Base-by-base conservation (phyloP, 192 early-diverging fungal species). In the Funneliformis geosporum region DNA sequence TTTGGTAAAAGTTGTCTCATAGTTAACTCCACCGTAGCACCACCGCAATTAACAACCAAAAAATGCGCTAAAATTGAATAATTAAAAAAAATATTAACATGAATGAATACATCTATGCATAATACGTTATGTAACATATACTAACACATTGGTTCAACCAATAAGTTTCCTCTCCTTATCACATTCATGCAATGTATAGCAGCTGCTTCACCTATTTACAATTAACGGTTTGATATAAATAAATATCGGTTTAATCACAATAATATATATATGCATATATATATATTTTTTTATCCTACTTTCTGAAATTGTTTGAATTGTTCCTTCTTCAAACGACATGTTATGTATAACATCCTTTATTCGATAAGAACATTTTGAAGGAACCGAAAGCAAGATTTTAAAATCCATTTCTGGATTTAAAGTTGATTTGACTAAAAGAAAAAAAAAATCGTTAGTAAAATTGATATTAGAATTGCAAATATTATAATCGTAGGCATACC, bases 311-410 rank as follows among this genome's bases (percentile, higher is more conserved):
- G 60, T 60, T 27, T 60, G 43, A 10, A 75, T 14, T 25, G 28
- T 12, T 38, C 60, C 27, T 5, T 16, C 16, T 59, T 50, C 18
- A 16, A 82, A 21, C 85, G 86, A 23, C 87, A 85, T 55, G 33
- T 86, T 83, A 39, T 85, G 76, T 87, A 89, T 89, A n/a, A 83
- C 81, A 4, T 75, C 84, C 77, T 87, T 88, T 39, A 84, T 84
- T 33, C 23, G n/a, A 55, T 55, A 18, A 21, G 50, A 55, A 55
- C 16, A 23, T 38, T 75, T 47, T 16, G 73, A 25, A 27, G 73
- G 73, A 14, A 75, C 18, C 7, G 73, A 5, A 10, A 75, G 16
- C 18, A 60, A 12, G 12, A 75, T 21, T 23, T 27, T 8, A 33
- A 55, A 21, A 6, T 55, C 50, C 21, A 55, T 55, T 4, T 55